Base-by-base conservation (phyloP, 176 grass and related monocot genomes). In the Paspalum notatum region DNA sequence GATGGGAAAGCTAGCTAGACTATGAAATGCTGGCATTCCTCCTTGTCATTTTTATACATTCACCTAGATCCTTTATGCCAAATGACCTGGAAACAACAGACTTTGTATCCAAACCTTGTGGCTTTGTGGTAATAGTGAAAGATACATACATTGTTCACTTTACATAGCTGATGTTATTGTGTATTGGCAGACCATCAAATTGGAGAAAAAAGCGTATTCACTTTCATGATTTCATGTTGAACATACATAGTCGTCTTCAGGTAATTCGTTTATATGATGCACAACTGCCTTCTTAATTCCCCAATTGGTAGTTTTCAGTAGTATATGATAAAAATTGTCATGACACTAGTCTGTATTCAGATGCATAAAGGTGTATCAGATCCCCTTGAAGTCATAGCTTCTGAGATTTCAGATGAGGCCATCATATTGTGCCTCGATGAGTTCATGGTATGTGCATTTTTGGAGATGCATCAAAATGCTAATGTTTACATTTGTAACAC, bases 291-390 rank as follows among this genome's bases (percentile, higher is more conserved):
- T 89, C 45, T 54, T 75, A 67, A 56, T 15, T 61, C 7, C 37
- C 18, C 9, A 21, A 7, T 52, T 12, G 0, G 25, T 74, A 40
- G 72, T 11, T 45, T n/a, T 53, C n/a, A 63, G 59, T 67, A 48
- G 49, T 20, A 37, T 58, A 39, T 57, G 12, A 41, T 41, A 41
- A 69, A 5, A 4, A 26, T 39, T 76, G 41, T 15, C 21, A 37
- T 75, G 27, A 62, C 43, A 75, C 66, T n/a, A 44, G 14, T 88
- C 21, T 84, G 14, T 59, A 38, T 68, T 64, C 76, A 98, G 95
- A 98, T 91, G 95, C 95, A 98, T 88, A 98, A 91, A 93, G 95
- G 95, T 66, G 90, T 95, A 78, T 80, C 88, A 81, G 95, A 98
- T 86, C 95, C 95, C 39, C 95, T 98, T 85, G 95, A 98, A 66